Evolutionary conservation across 306 rosid species (phyloP).

Genomic region (Gastrolobium villosum): DNA sequence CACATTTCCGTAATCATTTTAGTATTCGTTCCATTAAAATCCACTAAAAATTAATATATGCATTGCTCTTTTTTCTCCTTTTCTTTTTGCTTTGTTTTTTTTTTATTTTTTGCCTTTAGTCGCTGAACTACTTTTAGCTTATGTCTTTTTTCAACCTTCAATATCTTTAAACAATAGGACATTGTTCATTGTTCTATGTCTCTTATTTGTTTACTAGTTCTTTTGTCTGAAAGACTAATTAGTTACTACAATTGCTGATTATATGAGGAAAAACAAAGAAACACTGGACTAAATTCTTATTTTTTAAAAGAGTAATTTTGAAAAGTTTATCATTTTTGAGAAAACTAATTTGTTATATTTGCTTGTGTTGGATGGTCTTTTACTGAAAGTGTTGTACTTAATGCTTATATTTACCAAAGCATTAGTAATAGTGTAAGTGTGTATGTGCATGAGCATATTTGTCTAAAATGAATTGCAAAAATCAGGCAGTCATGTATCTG

Average conservation of each 20-base stretch:
- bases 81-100: background rate
- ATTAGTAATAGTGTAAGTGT: background rate
- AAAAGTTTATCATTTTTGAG: background rate
- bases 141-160: slow-evolving; percentile 4
- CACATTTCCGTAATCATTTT: background rate
- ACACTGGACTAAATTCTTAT: background rate
- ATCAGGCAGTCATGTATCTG: slow-evolving; percentile 1
- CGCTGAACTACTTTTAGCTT: background rate
- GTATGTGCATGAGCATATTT: background rate
- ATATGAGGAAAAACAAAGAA: slow-evolving; percentile 5
- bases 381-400: background rate
- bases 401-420: background rate
- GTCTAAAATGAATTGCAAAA: slow-evolving; percentile 23
- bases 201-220: slow-evolving; percentile 9
- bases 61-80: background rate
- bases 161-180: background rate
- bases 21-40: background rate
- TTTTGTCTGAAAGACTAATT: background rate
- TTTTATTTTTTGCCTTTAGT: slow-evolving; percentile 1
- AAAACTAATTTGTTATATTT: slow-evolving; percentile 16
- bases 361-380: slow-evolving; percentile 5
- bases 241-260: background rate
- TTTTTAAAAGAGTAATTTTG: slow-evolving; percentile 14
- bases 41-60: slow-evolving; percentile 11
- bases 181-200: background rate